Percentiles rank a stretch among this genome's conserved stretches.
Evolutionary conservation across 2,329 filamentous ascomycete genomes (phyloP).

Genomic region (Knufia fluminis): DNA sequence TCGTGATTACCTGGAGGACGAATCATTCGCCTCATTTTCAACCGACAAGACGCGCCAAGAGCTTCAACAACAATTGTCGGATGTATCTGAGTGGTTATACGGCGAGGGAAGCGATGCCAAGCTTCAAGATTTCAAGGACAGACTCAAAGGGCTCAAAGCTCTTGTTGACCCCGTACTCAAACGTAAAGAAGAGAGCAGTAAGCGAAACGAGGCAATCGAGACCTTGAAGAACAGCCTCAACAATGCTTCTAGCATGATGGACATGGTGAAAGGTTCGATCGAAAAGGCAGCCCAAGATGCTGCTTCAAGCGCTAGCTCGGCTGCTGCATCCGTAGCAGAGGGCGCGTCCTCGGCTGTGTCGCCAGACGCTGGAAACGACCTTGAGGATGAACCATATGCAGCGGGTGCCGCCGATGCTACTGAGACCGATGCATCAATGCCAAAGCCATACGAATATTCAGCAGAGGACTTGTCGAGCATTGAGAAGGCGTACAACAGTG

Average conservation of each 20-base stretch:
- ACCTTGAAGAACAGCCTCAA: conserved; percentile 61
- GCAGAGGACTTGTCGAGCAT: conserved; percentile 61
- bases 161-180: conserved; percentile 69
- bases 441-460: conserved; percentile 53
- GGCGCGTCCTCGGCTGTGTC: conserved; percentile 41
- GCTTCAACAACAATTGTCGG: conserved; percentile 60
- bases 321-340: conserved; percentile 36
- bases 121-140: conserved; percentile 64
- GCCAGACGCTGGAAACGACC: conserved; percentile 49
- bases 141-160: conserved; percentile 65
- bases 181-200: conserved; percentile 61
- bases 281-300: conserved; percentile 57
- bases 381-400: conserved; percentile 59
- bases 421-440: conserved; percentile 26
- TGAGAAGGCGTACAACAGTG: conserved; percentile 52
- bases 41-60: conserved; percentile 56
- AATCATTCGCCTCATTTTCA: conserved; percentile 62
- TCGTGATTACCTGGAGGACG: conserved; percentile 70
- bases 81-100: conserved; percentile 82
- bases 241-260: conserved; percentile 60
- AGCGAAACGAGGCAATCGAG: conserved; percentile 61
- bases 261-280: conserved; percentile 62
- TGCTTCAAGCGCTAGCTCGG: conserved; percentile 45
- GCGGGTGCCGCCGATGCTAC: conserved; percentile 30
- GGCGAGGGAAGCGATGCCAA: conserved; percentile 69